Conservation (phyloP, 192 early-diverging fungal species). For the Backusella luteola region DNA sequence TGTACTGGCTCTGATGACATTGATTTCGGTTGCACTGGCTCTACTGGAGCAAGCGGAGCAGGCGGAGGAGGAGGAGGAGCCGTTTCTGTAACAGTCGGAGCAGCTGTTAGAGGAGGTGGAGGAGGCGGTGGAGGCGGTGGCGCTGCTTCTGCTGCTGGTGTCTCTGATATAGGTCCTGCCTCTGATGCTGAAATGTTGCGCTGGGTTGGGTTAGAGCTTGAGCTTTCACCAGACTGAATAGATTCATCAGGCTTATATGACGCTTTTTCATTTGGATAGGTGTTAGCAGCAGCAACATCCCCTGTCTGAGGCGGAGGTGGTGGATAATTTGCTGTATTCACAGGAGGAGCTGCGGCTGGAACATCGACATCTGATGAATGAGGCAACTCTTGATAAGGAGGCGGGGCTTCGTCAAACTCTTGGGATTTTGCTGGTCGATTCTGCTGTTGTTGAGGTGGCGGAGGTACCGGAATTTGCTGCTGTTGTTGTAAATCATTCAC, state of each 20-base stretch:
- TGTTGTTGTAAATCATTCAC: not conserved
- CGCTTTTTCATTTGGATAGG: not conserved
- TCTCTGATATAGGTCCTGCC: no score
- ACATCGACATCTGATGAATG: not conserved
- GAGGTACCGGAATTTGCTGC: not conserved
- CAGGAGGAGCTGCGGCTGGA: not conserved
- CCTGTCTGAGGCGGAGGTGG: not conserved
- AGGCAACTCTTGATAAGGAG: not conserved
- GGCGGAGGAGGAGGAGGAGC: not conserved
- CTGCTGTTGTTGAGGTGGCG: not conserved
- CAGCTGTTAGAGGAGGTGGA: not conserved
- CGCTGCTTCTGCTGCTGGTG: not conserved
- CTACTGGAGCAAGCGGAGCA: not conserved
- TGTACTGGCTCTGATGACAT: not conserved
- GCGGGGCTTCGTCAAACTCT: constrained; percentile 6
- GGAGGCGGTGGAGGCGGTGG: not conserved
- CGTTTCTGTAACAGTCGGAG: no score
- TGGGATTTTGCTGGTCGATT: constrained; percentile 8
- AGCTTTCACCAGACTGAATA: not conserved
- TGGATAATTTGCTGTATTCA: not conserved
- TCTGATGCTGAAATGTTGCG: not conserved
- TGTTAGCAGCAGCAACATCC: not conserved
- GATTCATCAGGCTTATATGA: not conserved
- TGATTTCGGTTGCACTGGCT: not conserved
- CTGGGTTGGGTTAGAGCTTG: not conserved